Evolutionary conservation across 2,329 filamentous ascomycete species (phyloP), one percentile per base, ranked within the genome.

Genomic region (Chaetomium sp.): DNA sequence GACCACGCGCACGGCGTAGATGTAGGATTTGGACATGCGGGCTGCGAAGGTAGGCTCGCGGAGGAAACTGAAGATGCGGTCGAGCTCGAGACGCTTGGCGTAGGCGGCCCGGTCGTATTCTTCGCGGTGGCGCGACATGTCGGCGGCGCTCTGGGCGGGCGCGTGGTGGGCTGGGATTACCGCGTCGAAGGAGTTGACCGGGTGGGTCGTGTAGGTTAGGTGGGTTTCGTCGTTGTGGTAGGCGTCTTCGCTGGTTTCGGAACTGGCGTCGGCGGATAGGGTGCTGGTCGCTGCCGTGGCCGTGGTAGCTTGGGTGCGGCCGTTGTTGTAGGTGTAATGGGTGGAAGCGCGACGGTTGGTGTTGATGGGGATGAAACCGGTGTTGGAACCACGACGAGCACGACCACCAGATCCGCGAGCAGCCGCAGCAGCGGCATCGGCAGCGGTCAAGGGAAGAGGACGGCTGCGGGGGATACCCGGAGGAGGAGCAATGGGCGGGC

Each of bases 1-100:
- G 8, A 67, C 38, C 9, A 65, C 36, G 19, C 63, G 61, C 11
- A 67, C 64, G 34, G 58, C 49, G 56, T 64, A 66, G 41, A 66
- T 45, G 37, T 51, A 62, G 3, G 64, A 64, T 37, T 58, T 49
- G 9, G 54, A 41, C 27, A 53, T 53, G 36, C 60, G 61, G 38
- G 35, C 53, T 27, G 34, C 11, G 45, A 62, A 59, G 19, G 14
- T 41, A 9, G 49, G 56, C 14, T 59, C 49, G 11, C 46, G 7
- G 40, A 51, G 38, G 36, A 56, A 54, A 27, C 44, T 9, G 52
- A 50, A 57, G 7, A 42, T 40, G n/a, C 35, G 10, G 4, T 36
- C 10, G 38, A 58, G 49, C 36, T 56, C 51, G 45, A 47, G 40
- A 27, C n/a, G 44, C 37, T 55, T 57, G 37, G 35, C 45, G 11